Evolutionary conservation across 2,329 filamentous ascomycete species (phyloP).

Genomic region (Pestalotiopsis sp.): DNA sequence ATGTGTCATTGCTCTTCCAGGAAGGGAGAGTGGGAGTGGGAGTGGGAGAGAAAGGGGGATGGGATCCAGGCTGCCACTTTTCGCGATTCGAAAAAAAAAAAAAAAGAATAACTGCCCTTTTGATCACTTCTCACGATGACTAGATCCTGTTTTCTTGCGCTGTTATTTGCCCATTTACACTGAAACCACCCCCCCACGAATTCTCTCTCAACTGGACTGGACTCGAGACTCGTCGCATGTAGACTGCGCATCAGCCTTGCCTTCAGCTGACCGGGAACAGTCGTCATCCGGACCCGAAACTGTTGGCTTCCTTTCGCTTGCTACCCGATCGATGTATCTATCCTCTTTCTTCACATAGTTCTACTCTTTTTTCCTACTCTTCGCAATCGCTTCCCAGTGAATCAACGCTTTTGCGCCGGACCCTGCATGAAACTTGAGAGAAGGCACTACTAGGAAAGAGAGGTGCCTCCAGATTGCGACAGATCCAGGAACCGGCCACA

Average conservation of each 20-base stretch:
- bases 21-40: background rate
- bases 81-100: background rate
- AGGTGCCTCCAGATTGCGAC: background rate
- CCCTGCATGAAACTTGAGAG: no score
- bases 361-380: background rate
- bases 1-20: background rate
- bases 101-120: background rate
- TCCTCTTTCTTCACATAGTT: background rate
- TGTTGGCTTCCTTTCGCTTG: background rate
- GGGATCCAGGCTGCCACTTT: background rate
- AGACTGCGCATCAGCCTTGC: conserved; percentile 6
- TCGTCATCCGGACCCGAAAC: background rate
- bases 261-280: conserved; percentile 5
- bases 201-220: background rate
- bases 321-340: background rate
- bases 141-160: background rate
- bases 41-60: background rate
- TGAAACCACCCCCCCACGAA: background rate
- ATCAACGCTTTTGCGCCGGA: no score
- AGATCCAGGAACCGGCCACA: background rate
- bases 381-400: no score
- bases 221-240: background rate
- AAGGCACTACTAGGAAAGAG: background rate
- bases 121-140: background rate
- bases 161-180: no score